phyloP scores from a whole-genome alignment of 2,329 filamentous ascomycete genomes.

The Penicillium sp. region DNA sequence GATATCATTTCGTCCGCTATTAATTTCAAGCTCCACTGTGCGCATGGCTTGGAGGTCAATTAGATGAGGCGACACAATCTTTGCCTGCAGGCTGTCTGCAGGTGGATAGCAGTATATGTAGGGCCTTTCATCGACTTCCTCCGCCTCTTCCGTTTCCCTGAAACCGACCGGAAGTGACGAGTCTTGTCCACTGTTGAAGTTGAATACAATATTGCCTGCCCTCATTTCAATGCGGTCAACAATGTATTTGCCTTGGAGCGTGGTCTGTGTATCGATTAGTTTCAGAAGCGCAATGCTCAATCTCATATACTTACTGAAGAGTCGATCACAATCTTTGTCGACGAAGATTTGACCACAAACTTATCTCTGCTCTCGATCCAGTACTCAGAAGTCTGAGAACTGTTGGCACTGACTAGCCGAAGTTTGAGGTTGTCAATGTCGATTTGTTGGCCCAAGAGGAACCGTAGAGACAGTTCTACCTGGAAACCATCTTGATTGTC shows the following conservation, averaged over 20 bases:
- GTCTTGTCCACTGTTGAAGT: slow-evolving; percentile 31
- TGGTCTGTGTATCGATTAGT: slow-evolving; percentile 29
- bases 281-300: not conserved
- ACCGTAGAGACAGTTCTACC: slow-evolving; percentile 67
- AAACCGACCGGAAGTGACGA: slow-evolving; percentile 37
- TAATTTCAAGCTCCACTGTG: slow-evolving; percentile 72
- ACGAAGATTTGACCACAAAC: slow-evolving; percentile 57
- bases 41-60: slow-evolving; percentile 80
- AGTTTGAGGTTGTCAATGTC: slow-evolving; percentile 66
- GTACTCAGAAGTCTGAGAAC: slow-evolving; percentile 62
- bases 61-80: slow-evolving; percentile 65
- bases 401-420: slow-evolving; percentile 57
- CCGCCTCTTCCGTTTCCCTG: slow-evolving; percentile 34
- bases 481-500: slow-evolving; percentile 74
- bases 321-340: slow-evolving; percentile 54
- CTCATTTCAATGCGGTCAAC: slow-evolving; percentile 70
- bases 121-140: slow-evolving; percentile 54
- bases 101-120: slow-evolving; percentile 75
- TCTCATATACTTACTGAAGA: slow-evolving; percentile 41
- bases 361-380: slow-evolving; percentile 58
- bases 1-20: slow-evolving; percentile 72
- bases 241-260: slow-evolving; percentile 68
- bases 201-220: slow-evolving; percentile 43
- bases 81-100: slow-evolving; percentile 67
- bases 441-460: slow-evolving; percentile 71